Conservation (phyloP, 1,284 basidiomycete species). For the Papiliotrema laurentii region DNA sequence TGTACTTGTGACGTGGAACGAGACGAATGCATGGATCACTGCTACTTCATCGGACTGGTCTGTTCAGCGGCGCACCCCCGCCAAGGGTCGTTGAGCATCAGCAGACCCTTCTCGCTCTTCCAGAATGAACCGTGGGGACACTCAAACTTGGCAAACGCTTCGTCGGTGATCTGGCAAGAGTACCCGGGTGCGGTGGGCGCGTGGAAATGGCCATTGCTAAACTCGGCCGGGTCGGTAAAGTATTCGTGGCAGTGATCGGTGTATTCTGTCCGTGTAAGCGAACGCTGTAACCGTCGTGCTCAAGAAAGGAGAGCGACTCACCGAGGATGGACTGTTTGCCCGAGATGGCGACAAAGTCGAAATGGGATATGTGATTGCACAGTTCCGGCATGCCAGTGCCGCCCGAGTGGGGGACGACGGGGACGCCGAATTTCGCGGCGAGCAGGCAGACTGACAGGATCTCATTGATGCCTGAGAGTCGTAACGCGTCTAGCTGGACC, state of each 20-base stretch:
- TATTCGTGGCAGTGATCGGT: slow-evolving; percentile 21
- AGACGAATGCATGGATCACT: not conserved
- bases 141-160: slow-evolving; percentile 18
- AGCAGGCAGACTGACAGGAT: slow-evolving; percentile 81
- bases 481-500: slow-evolving; percentile 88
- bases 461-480: slow-evolving; percentile 85
- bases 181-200: slow-evolving; percentile 18
- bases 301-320: not conserved
- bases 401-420: slow-evolving; percentile 84
- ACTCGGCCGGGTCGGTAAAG: slow-evolving; percentile 16
- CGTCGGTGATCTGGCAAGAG: slow-evolving; percentile 18
- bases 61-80: slow-evolving; percentile 21
- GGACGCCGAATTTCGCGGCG: slow-evolving; percentile 76
- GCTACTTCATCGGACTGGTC: slow-evolving; percentile 21
- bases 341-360: slow-evolving; percentile 84
- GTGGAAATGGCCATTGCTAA: slow-evolving; percentile 14
- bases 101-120: slow-evolving; percentile 21
- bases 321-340: slow-evolving; percentile 54
- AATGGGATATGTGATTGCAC: slow-evolving; percentile 51
- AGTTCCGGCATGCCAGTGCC: slow-evolving; percentile 39
- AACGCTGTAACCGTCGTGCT: not conserved
- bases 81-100: slow-evolving; percentile 21
- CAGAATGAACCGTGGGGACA: slow-evolving; percentile 19
- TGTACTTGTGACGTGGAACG: too few relatives aligned
- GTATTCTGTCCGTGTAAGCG: slow-evolving; percentile 9